Evolutionary conservation across 1,284 basidiomycete species (phyloP), one percentile per base, ranked within the genome.

Genomic region (Ustilago xerochloae): DNA sequence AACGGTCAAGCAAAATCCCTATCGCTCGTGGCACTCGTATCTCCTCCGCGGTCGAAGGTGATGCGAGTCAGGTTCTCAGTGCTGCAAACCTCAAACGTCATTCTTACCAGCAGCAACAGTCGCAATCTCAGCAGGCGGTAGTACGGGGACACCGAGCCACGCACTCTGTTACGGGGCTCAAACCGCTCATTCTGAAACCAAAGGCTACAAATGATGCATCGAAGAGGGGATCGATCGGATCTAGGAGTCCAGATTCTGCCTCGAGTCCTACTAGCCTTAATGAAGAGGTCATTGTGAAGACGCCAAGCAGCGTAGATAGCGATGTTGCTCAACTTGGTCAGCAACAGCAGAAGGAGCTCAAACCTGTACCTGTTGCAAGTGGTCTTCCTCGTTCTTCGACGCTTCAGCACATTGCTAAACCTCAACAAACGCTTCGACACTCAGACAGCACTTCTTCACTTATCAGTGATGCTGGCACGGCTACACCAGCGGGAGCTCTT

Each of bases 371-470:
- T 46, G 16, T 16, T 15, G 24, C 9, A 30, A 18, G 28, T 18
- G 29, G 39, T 18, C 18, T 71, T 16, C 63, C 63, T 15, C 58
- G 68, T 2, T 66, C 68, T 6, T 71, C 63, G 13, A 65, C 63
- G 15, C 59, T 66, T 7, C 63, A 65, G 32, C 50, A 50, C 2
- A 35, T 71, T 12, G 15, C 45, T 0, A 50, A 48, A 2, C 33
- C 35, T 1, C 38, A 43, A 18, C 43, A 29, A 12, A 16, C 20
- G 28, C 46, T 75, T 12, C 61, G 69, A 8, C 76, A 75, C 33
- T 75, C 73, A 12, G 69, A 64, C 28, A 78, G 76, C 65, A 60
- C 65, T 3, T 59, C 63, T 4, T 69, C 70, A 7, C 54, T 77
- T 13, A 16, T 51, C 20, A 48, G 45, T 32, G 36, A 49, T 32